Percentiles rank a stretch among this genome's conserved stretches.
phyloP scores from a whole-genome alignment of 495 filamentous ascomycete species.

The Chaetomium cochliodes region DNA sequence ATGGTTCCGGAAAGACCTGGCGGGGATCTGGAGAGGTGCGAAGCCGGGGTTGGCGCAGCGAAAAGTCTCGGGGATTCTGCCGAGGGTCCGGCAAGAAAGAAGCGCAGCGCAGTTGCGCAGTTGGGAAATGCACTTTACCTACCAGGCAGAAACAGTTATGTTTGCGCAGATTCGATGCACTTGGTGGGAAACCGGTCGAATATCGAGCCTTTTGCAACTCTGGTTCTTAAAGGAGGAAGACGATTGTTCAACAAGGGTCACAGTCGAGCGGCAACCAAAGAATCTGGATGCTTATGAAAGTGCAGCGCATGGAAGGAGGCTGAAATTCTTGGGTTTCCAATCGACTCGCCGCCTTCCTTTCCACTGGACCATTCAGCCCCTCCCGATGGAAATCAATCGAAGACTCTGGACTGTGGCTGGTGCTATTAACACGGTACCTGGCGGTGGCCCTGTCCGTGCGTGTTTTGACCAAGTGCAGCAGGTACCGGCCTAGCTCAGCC shows the following conservation, averaged over 20 bases:
- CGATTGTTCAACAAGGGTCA: slow-evolving; percentile 18
- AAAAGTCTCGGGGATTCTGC: slow-evolving; percentile 18
- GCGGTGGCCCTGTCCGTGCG: background rate
- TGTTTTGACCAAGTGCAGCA: background rate
- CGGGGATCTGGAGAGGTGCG: background rate
- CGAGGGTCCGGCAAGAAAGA: background rate
- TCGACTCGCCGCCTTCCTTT: slow-evolving; percentile 36
- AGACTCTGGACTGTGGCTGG: slow-evolving; percentile 41
- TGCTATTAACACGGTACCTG: slow-evolving; percentile 28
- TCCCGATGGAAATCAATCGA: slow-evolving; percentile 42
- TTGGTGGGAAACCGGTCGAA: background rate
- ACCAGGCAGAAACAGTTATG: slow-evolving; percentile 7
- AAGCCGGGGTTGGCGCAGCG: background rate
- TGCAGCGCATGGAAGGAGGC: slow-evolving; percentile 30
- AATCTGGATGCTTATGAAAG: slow-evolving; percentile 27
- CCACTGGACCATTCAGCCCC: slow-evolving; percentile 35
- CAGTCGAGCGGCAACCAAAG: background rate
- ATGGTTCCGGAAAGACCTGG: background rate
- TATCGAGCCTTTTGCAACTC: slow-evolving; percentile 4
- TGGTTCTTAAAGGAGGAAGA: background rate
- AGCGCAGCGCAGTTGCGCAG: background rate
- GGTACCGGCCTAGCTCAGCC: slow-evolving; percentile 26
- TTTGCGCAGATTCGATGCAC: background rate
- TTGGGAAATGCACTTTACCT: background rate
- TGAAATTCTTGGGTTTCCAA: slow-evolving; percentile 37